Evolutionary conservation across 352 stramenopile genomes (phyloP).

Genomic region (Pythium phragmitis): DNA sequence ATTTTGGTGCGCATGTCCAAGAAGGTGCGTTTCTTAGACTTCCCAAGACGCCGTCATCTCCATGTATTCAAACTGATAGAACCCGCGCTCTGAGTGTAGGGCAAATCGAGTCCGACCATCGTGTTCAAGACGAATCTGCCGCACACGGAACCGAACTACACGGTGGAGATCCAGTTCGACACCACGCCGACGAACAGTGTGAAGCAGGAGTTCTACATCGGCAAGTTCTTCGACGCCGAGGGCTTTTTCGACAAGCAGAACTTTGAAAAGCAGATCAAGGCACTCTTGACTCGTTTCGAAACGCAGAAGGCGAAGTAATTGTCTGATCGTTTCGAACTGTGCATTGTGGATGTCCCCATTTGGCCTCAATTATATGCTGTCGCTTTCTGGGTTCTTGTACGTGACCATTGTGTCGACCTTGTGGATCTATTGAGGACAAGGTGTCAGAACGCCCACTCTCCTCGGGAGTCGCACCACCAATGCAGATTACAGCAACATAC

Average conservation of each 20-base stretch:
- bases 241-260: conserved; percentile 80
- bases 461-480: background rate
- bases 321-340: conserved; percentile 21
- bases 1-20: conserved; percentile 71
- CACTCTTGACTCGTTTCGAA: conserved; percentile 60
- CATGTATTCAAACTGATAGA: background rate
- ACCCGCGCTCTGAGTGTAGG: conserved; percentile 22
- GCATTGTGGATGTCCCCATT: conserved; percentile 17
- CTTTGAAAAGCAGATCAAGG: conserved; percentile 70
- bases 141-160: conserved; percentile 74
- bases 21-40: conserved; percentile 27
- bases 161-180: conserved; percentile 43
- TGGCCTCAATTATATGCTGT: conserved; percentile 49
- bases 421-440: conserved; percentile 77
- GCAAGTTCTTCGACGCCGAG: conserved; percentile 85
- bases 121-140: conserved; percentile 72
- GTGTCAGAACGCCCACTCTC: background rate
- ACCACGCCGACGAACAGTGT: conserved; percentile 25
- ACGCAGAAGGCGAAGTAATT: conserved; percentile 74
- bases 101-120: conserved; percentile 34
- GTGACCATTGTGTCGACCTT: conserved; percentile 98
- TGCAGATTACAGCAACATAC: conserved; percentile 40
- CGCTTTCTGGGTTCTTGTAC: conserved; percentile 92
- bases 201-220: conserved; percentile 73
- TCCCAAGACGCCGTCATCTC: background rate